phyloP scores from a whole-genome alignment of 2,329 filamentous ascomycete genomes.

The Hypoxylon sp. region DNA sequence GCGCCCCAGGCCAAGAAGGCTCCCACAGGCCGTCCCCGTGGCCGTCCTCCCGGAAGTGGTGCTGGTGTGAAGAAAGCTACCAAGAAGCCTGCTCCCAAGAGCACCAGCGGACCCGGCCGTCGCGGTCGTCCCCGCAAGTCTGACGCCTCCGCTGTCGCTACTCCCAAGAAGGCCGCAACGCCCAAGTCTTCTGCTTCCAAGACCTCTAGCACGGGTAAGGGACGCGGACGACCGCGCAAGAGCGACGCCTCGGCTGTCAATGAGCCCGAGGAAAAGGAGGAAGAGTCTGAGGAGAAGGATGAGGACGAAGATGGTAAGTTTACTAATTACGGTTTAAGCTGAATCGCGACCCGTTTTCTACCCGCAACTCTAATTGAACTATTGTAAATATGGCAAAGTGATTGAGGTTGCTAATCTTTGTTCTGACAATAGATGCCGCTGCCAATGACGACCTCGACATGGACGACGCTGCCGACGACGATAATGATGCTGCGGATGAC shows the following conservation, averaged over 20 bases:
- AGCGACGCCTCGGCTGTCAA: slow-evolving; percentile 42
- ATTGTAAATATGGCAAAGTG: slow-evolving; percentile 11
- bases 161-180: slow-evolving; percentile 52
- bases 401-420: slow-evolving; percentile 28
- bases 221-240: slow-evolving; percentile 48
- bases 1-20: slow-evolving; percentile 53
- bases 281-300: slow-evolving; percentile 50
- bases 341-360: not conserved
- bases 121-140: slow-evolving; percentile 57
- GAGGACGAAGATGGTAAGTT: slow-evolving; percentile 44
- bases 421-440: slow-evolving; percentile 43
- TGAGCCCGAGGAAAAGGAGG: slow-evolving; percentile 52
- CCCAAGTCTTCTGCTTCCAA: slow-evolving; percentile 49
- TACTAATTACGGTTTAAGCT: not conserved
- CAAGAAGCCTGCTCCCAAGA: slow-evolving; percentile 43
- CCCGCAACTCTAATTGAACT: not conserved
- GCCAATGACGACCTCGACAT: slow-evolving; percentile 36
- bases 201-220: slow-evolving; percentile 46
- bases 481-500: slow-evolving; percentile 32
- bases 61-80: slow-evolving; percentile 53
- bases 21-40: slow-evolving; percentile 63
- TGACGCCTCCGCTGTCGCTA: slow-evolving; percentile 41
- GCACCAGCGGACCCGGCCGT: slow-evolving; percentile 38
- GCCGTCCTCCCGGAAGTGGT: slow-evolving; percentile 62
- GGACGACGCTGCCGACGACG: slow-evolving; percentile 38